Evolutionary conservation across 2,329 filamentous ascomycete species (phyloP).

Genomic region (Emericellopsis atlantica): DNA sequence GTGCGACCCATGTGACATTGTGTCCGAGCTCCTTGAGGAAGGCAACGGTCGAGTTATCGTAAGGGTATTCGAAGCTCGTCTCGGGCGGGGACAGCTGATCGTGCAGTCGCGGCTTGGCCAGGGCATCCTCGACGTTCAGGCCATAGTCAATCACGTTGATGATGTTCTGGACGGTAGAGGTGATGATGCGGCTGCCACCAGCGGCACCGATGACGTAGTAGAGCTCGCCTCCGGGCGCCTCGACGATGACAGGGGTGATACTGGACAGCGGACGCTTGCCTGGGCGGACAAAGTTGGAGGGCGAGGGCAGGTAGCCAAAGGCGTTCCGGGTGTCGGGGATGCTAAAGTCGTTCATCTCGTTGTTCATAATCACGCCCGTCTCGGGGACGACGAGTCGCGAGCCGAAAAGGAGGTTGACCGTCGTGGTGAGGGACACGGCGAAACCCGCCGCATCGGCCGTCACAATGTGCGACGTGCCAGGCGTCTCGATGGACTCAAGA

Average conservation of each 20-base stretch:
- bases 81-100: constrained; percentile 67
- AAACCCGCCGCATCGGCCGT: constrained; percentile 58
- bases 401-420: constrained; percentile 71
- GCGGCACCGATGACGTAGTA: constrained; percentile 67
- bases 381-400: constrained; percentile 66
- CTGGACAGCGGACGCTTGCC: constrained; percentile 70
- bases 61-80: constrained; percentile 58
- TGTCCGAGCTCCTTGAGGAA: constrained; percentile 56
- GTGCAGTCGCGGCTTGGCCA: constrained; percentile 61
- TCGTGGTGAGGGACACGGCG: constrained; percentile 66
- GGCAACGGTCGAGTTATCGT: constrained; percentile 55
- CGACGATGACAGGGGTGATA: constrained; percentile 67
- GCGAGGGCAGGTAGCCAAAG: constrained; percentile 66
- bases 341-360: constrained; percentile 60
- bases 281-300: constrained; percentile 62
- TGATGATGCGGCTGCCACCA: constrained; percentile 77
- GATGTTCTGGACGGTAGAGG: constrained; percentile 65
- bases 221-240: constrained; percentile 53
- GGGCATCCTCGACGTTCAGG: constrained; percentile 47
- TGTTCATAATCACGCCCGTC: constrained; percentile 64
- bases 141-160: constrained; percentile 60
- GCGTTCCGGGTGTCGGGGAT: constrained; percentile 59
- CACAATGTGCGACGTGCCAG: constrained; percentile 56
- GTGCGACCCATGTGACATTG: constrained; percentile 60
- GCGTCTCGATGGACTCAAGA: constrained; percentile 41